phyloP scores from a whole-genome alignment of 2,329 filamentous ascomycete species.

The Cadophora sp. region DNA sequence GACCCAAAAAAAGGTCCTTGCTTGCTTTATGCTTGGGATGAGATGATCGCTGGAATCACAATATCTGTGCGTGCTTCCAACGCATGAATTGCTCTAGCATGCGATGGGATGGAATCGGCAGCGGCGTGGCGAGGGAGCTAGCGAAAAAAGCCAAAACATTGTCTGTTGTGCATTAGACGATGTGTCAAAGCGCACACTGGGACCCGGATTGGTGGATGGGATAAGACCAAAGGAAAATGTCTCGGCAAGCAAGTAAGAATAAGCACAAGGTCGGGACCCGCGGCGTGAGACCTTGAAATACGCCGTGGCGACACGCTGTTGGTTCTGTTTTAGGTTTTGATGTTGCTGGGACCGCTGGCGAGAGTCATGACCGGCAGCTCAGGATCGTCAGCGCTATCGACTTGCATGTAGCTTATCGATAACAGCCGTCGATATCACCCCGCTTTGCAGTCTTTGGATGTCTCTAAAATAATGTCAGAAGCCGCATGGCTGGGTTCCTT shows the following conservation, averaged over 20 bases:
- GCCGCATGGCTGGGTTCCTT: not conserved
- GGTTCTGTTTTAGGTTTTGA: not conserved
- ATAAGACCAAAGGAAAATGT: not conserved
- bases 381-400: slow-evolving; percentile 1
- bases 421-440: slow-evolving; percentile 19
- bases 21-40: not conserved
- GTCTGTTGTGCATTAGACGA: slow-evolving; percentile 7
- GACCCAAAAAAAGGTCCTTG: slow-evolving; percentile 4
- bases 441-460: slow-evolving; percentile 10
- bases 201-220: not conserved
- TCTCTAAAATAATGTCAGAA: not conserved
- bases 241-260: not conserved
- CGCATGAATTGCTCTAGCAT: slow-evolving; percentile 17
- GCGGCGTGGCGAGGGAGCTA: not conserved
- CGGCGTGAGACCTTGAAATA: not conserved
- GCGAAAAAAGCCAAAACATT: slow-evolving; percentile 7
- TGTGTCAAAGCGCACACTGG: slow-evolving; percentile 9
- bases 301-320: slow-evolving; percentile 10
- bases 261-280: not conserved
- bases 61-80: slow-evolving; percentile 17
- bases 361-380: not conserved
- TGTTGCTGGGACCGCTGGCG: not conserved
- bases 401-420: slow-evolving; percentile 29
- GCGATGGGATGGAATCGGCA: not conserved
- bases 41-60: slow-evolving; percentile 12